Evolutionary conservation across 148 eudicot species (phyloP), one percentile per base, ranked within the genome.

Genomic region (Nepenthes mirabilis): DNA sequence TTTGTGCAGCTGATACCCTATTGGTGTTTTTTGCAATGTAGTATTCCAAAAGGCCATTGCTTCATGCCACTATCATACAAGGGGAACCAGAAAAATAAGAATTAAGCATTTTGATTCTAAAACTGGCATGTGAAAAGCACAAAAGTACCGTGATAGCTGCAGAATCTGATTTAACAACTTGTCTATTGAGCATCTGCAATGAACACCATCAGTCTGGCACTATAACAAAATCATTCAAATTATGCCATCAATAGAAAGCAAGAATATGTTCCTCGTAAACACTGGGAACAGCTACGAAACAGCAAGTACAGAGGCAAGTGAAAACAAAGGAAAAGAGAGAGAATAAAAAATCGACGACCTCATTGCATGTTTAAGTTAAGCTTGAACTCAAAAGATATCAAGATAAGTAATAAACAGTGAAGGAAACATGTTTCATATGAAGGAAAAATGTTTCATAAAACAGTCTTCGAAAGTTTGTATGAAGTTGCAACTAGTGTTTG

Each of bases 91-190:
- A 23, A 23, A 23, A 23, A 23, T 23, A 23, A 55, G 12, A 56
- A 8, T 36, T 56, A 8, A 3, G 45, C 45, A 40, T 40, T 40
- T 8, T 3, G 45, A 40, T 40, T 40, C 45, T 6, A 36, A 43
- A 37, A 36, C 3, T 55, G 33, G 37, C 11, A 59, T 33, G 5
- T 33, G 36, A 14, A 67, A 50, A 36, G n/a, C 33, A 51, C 47
- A 0, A 23, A 52, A 36, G 58, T 81, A 88, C 99, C 99, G 86
- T 93, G 50, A 93, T 93, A 32, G 95, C 84, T 59, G 96, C 95
- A 33, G 81, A 83, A 49, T 93, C 98, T 49, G 95, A 86, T 73
- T 93, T 93, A 65, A 93, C 96, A 36, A 93, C 87, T 82, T 88
- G 96, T 55, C 98, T 87, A 60, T 80, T 82, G 40, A 88, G 85